phyloP scores from a whole-genome alignment of 805 yeast genomes.

The Groenewaldozyma tartarivorans region DNA sequence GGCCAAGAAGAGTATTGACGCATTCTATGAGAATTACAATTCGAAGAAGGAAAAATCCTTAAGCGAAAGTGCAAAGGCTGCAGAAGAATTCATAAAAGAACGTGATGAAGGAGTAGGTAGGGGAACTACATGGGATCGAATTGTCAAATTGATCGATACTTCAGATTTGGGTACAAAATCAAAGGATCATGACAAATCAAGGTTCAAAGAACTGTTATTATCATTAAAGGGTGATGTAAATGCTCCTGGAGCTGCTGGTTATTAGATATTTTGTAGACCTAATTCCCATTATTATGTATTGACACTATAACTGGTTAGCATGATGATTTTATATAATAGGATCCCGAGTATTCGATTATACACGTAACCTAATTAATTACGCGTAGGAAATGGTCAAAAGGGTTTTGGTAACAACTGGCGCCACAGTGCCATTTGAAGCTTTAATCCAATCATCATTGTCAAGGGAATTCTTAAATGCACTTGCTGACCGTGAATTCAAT shows the following conservation, averaged over 20 bases:
- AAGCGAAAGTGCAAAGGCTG: conserved; percentile 55
- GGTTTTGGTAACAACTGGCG: conserved; percentile 72
- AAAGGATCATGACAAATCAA: conserved; percentile 48
- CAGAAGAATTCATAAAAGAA: conserved; percentile 58
- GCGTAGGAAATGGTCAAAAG: conserved; percentile 1
- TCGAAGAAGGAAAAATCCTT: conserved; percentile 65
- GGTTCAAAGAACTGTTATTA: conserved; percentile 56
- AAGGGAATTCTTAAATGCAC: conserved; percentile 26
- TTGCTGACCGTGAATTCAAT: conserved; percentile 32
- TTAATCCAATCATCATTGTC: conserved; percentile 41
- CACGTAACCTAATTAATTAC: background rate
- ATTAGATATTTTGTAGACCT: conserved; percentile 22
- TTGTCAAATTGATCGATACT: conserved; percentile 39
- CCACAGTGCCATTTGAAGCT: conserved; percentile 70
- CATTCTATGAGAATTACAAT: conserved; percentile 85
- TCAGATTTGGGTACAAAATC: conserved; percentile 37
- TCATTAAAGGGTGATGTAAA: conserved; percentile 59
- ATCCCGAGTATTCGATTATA: too few species aligned
- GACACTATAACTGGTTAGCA: background rate
- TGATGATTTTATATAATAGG: background rate
- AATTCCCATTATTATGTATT: background rate
- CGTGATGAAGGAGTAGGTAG: conserved; percentile 48
- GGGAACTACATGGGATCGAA: conserved; percentile 52
- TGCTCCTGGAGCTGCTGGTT: conserved; percentile 73
- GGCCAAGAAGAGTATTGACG: conserved; percentile 80